These are phyloP conservation scores for Rhizophagus prolifer DNA, from an alignment of 192 early-diverging fungal genomes.

Conservation along the genomic window DNA sequence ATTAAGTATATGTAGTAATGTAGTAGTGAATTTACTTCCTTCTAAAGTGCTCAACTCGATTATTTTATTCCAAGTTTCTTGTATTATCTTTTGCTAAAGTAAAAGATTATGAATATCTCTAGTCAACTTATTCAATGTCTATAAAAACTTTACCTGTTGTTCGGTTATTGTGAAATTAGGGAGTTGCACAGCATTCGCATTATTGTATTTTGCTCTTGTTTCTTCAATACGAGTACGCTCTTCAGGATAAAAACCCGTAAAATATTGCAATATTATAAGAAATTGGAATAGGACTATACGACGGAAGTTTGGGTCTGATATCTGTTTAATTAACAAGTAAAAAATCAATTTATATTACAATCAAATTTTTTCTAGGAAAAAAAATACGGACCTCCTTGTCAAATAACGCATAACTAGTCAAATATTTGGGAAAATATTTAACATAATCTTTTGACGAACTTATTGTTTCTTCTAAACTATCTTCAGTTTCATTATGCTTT, in stretches of 20 bases:
- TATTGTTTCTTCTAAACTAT: not conserved
- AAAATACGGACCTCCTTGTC: slow-evolving; percentile 61
- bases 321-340: slow-evolving; percentile 41
- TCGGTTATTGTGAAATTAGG: not conserved
- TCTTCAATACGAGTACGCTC: not conserved
- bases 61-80: slow-evolving; percentile 9
- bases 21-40: not conserved
- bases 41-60: not conserved
- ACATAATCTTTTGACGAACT: slow-evolving; percentile 30
- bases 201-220: not conserved
- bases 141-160: not conserved
- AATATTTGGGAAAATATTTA: slow-evolving; percentile 74
- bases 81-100: not conserved
- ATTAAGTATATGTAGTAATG: slow-evolving; percentile 1
- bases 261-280: slow-evolving; percentile 82
- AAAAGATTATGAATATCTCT: not conserved
- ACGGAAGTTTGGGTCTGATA: slow-evolving; percentile 79
- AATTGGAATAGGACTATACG: slow-evolving; percentile 85
- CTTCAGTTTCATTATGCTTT: not conserved
- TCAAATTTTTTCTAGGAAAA: not conserved
- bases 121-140: not conserved
- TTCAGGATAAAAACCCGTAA: slow-evolving; percentile 28
- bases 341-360: not conserved
- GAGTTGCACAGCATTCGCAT: not conserved
- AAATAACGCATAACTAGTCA: slow-evolving; percentile 70